Percentiles rank a stretch among this genome's conserved stretches.
Conservation (phyloP, 1,284 basidiomycete genomes). For the Melanopsichium pennsylvanicum region DNA sequence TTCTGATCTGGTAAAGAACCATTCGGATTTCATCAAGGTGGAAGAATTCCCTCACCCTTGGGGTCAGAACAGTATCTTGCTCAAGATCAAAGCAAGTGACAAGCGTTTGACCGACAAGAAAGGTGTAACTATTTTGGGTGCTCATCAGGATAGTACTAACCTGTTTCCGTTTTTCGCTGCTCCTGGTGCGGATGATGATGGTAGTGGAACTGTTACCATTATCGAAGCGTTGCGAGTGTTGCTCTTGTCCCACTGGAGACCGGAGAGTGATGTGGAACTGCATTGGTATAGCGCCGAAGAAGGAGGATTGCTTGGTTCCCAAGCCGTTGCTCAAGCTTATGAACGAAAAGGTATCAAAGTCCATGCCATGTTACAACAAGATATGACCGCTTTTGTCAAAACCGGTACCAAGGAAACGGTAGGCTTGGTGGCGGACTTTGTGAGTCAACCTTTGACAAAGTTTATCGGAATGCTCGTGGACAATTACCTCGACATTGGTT, state of each 20-base stretch:
- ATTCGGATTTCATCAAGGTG: slow-evolving; percentile 71
- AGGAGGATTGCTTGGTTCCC: slow-evolving; percentile 89
- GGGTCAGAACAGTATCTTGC: slow-evolving; percentile 87
- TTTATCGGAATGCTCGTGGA: slow-evolving; percentile 78
- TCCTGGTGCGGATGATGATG: slow-evolving; percentile 77
- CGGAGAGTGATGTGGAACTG: slow-evolving; percentile 81
- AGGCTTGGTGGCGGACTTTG: slow-evolving; percentile 88
- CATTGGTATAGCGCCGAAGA: slow-evolving; percentile 97
- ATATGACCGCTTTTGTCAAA: slow-evolving; percentile 84
- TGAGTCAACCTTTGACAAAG: slow-evolving; percentile 75
- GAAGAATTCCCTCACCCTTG: slow-evolving; percentile 86
- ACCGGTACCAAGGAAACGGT: slow-evolving; percentile 83
- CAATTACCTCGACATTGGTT: slow-evolving; percentile 70
- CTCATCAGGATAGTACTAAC: slow-evolving; percentile 82
- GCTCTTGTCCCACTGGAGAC: slow-evolving; percentile 78
- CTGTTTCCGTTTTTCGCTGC: slow-evolving; percentile 58
- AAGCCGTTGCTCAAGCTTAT: slow-evolving; percentile 86
- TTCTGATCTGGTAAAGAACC: slow-evolving; percentile 22
- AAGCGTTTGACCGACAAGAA: slow-evolving; percentile 34
- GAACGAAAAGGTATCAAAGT: slow-evolving; percentile 74
- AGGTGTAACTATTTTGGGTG: slow-evolving; percentile 73
- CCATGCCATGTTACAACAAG: slow-evolving; percentile 76
- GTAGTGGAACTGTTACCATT: slow-evolving; percentile 88
- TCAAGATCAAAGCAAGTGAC: slow-evolving; percentile 50
- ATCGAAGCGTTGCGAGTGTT: slow-evolving; percentile 87